phyloP scores from a whole-genome alignment of 805 yeast species.

The Candida rishiriensis region DNA sequence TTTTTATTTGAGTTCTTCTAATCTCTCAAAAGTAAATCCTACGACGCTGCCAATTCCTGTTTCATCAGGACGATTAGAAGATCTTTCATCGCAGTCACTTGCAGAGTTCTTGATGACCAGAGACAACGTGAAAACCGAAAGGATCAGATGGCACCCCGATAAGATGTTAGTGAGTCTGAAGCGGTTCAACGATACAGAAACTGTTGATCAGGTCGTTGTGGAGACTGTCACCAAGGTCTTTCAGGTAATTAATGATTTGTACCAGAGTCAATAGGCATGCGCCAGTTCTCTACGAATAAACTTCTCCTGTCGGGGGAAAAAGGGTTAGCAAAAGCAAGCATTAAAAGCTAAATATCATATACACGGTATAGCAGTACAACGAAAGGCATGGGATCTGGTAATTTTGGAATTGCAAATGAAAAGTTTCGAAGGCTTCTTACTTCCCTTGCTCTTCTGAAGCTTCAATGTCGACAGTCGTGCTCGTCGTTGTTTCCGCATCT shows the following conservation, averaged over 20 bases:
- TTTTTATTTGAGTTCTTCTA: too few species aligned
- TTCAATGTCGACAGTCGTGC: too few species aligned
- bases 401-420: too few species aligned
- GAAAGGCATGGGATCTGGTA: too few species aligned
- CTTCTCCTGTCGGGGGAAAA: neutral
- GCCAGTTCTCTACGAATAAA: neutral
- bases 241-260: constrained; percentile 38
- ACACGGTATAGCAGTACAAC: too few species aligned
- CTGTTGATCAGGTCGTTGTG: constrained; percentile 1
- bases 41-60: too few species aligned
- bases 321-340: neutral
- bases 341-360: too few species aligned
- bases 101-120: constrained; percentile 11
- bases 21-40: too few species aligned
- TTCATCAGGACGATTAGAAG: too few species aligned
- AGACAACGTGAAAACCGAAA: constrained; percentile 38
- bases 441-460: too few species aligned
- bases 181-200: constrained; percentile 1
- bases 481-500: neutral
- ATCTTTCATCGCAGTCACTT: constrained; percentile 2
- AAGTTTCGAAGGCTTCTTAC: too few species aligned
- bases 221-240: constrained; percentile 34
- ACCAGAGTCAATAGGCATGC: constrained; percentile 23
- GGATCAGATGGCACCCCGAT: constrained; percentile 73
- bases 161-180: constrained; percentile 36